Conservation (phyloP, 345 rosid genomes). For the Limnanthes douglasii region DNA sequence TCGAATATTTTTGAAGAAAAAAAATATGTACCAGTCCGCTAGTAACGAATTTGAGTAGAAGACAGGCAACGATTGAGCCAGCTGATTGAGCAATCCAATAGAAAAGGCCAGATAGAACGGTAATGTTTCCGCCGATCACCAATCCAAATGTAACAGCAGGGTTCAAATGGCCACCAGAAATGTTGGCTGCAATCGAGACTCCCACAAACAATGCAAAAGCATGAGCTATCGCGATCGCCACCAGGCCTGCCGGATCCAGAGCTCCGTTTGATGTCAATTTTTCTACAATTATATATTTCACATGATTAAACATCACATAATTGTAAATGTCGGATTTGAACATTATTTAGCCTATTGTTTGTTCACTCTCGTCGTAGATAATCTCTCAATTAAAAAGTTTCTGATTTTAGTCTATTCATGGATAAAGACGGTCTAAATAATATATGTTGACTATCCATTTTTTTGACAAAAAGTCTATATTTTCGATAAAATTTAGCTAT, state of each 20-base stretch:
- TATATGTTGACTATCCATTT: no score
- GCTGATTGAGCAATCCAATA: conserved; percentile 83
- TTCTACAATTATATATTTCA: no score
- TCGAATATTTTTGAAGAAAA: neutral
- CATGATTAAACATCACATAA: no score
- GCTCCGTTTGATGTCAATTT: conserved; percentile 63
- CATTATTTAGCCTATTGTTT: no score
- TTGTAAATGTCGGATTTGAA: no score
- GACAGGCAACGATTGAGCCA: conserved; percentile 75
- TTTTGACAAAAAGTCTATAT: no score
- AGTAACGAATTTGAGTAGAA: conserved; percentile 61
- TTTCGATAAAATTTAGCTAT: no score
- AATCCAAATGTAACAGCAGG: conserved; percentile 85
- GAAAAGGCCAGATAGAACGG: conserved; percentile 58
- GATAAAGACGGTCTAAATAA: no score
- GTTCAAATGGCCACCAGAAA: conserved; percentile 82
- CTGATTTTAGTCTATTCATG: no score
- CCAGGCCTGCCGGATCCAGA: conserved; percentile 70
- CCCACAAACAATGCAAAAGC: conserved; percentile 74
- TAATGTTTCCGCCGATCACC: conserved; percentile 78
- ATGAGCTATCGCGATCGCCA: conserved; percentile 75
- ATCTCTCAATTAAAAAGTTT: no score
- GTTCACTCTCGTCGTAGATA: no score
- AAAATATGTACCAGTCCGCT: conserved; percentile 20
- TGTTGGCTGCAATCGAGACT: conserved; percentile 68